Evolutionary conservation across 163 green algal genomes (phyloP), one percentile per base, ranked within the genome.

Genomic region (Scenedesmus sp.): DNA sequence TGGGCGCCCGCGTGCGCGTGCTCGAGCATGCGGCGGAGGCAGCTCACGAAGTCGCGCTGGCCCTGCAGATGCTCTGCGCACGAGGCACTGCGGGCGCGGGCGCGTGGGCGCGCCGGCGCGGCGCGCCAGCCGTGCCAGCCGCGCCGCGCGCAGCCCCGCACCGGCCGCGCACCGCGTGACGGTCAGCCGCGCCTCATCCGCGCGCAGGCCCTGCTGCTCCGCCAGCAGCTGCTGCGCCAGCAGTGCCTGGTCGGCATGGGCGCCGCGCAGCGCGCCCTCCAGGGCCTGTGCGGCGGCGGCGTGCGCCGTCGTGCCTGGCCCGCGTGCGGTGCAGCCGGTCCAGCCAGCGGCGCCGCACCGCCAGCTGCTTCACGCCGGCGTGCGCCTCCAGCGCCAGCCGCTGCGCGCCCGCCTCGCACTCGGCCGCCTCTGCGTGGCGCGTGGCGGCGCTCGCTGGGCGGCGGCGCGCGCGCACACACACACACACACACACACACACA

Each of bases 101-200:
- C 10, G 39, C 39, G 10, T 47, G 39, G 10, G 39, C 39, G 39
- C 7, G 7, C 39, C 7, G 6, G 39, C 7, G 7, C 10, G 39
- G 7, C 10, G 39, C 39, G 7, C 39, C 39, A 47, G 57, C 14
- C 39, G 57, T 34, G 0, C 1, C 22, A 14, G 9, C 36, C 14
- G 28, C 57, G 20, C 57, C 33, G 36, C 39, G 39, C 39, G 39
- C 10, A 6, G 39, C 39, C 6, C 39, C 10, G 39, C 39, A n/a
- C n/a, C n/a, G n/a, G 39, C 39, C 39, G 57, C 60, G n/a, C 63
- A 71, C 63, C n/a, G 51, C 2, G 36, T 54, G 4, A 57, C 63
- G 18, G 51, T 6, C 39, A 71, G 63, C 31, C 34, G 54, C 18
- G 44, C n/a, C 0, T 1, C 34, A 31, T 71, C 63, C 2, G 51